Evolutionary conservation across 2,329 filamentous ascomycete genomes (phyloP), one percentile per base, ranked within the genome.

Genomic region (Fusarium robinianum): DNA sequence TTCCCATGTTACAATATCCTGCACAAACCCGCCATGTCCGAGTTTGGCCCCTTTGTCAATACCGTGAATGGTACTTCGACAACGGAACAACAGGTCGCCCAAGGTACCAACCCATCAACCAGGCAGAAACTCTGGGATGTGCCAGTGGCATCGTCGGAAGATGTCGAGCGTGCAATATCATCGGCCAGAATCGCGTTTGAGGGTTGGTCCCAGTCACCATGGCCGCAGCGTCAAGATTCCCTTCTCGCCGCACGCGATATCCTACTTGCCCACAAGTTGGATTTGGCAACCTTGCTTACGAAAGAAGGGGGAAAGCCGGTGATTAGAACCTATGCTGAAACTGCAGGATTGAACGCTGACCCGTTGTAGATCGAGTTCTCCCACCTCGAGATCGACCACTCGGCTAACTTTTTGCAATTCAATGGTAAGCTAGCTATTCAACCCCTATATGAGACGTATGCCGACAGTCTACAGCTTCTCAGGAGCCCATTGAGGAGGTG

Each of bases 271-370:
- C n/a, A 38, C 11, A 38, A 14, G 16, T 11, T 8, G 8, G 16
- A 38, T 22, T 16, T 38, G 16, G 35, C 35, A 11, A 19, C 17
- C 6, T 14, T 38, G 11, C 25, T 38, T 9, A 38, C 35, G 17
- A 38, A 29, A 29, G 35, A 38, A 12, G 11, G 16, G 2, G 35
- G 35, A 9, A 38, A 38, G 17, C 35, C 35, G 24, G 35, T 38
- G 16, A n/a, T n/a, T n/a, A n/a, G n/a, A n/a, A n/a, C n/a, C n/a
- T n/a, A n/a, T n/a, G n/a, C n/a, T 24, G 22, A 8, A 24, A 24
- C n/a, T n/a, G 22, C 22, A 24, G n/a, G 8, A 24, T 24, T 8
- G 8, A n/a, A 24, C 8, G 8, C n/a, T 24, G 22, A n/a, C 22
- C n/a, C 22, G 22, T 24, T 8, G n/a, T n/a, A 24, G n/a, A n/a